Percentiles rank a stretch among this genome's conserved stretches.
These are phyloP conservation scores for Meyerozyma sp. DNA, from an alignment of 1,139 yeast genomes.

Conservation along the genomic window DNA sequence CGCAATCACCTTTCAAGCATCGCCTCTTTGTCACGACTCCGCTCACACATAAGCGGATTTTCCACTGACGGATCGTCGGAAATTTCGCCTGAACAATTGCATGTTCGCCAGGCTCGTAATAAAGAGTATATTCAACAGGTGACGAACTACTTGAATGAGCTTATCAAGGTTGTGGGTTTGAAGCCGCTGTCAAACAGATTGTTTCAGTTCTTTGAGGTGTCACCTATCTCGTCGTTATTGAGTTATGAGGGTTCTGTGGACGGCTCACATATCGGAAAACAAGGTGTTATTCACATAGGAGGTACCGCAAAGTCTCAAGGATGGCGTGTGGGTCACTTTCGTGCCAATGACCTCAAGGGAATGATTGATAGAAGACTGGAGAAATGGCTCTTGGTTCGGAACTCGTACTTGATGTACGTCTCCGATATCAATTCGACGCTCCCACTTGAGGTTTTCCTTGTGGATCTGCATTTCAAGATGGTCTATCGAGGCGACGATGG, in stretches of 20 bases:
- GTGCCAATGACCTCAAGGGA: conserved; percentile 69
- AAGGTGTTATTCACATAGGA: conserved; percentile 75
- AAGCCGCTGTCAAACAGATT: conserved; percentile 78
- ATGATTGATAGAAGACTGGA: conserved; percentile 88
- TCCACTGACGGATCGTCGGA: conserved; percentile 23
- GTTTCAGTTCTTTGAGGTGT: conserved; percentile 82
- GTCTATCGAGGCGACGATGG: conserved; percentile 40
- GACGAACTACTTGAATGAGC: conserved; percentile 58
- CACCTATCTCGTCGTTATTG: conserved; percentile 79
- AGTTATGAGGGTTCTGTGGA: conserved; percentile 66
- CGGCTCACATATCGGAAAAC: conserved; percentile 64
- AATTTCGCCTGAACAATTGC: conserved; percentile 27
- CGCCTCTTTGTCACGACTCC: conserved; percentile 11
- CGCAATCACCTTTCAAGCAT: conserved; percentile 18
- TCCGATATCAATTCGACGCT: conserved; percentile 82
- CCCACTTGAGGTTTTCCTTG: conserved; percentile 84
- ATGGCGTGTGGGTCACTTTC: conserved; percentile 92
- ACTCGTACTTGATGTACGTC: conserved; percentile 80
- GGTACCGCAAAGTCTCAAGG: conserved; percentile 87
- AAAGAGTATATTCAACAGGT: conserved; percentile 37
- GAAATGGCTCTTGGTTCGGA: conserved; percentile 87
- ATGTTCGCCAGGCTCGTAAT: conserved; percentile 2
- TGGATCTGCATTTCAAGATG: conserved; percentile 66
- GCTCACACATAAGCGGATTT: conserved; percentile 26
- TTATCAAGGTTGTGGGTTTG: conserved; percentile 56